Percentiles rank a stretch among this genome's conserved stretches.
phyloP scores from a whole-genome alignment of 345 rosid genomes.

The Streptanthus diversifolius region DNA sequence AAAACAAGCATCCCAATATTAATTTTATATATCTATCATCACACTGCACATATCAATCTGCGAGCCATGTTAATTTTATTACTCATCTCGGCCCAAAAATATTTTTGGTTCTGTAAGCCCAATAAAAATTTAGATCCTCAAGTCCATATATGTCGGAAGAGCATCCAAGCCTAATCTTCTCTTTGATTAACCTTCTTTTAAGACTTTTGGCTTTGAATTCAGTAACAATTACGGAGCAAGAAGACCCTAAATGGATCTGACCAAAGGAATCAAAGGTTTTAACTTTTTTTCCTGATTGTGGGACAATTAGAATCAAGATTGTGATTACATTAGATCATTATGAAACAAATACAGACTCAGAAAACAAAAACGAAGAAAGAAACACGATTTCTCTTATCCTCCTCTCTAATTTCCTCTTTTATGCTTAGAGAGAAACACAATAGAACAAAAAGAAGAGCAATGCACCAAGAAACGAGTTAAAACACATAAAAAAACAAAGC shows the following conservation, averaged over 20 bases:
- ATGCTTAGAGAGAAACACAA: slow-evolving; percentile 2
- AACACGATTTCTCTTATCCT: neutral
- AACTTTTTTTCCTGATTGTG: neutral
- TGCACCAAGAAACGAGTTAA: neutral
- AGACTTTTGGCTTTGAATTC: neutral
- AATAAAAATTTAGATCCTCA: neutral
- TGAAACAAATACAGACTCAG: neutral
- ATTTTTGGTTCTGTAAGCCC: neutral
- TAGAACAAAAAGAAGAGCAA: neutral
- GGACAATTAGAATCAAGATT: neutral
- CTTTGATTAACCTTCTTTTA: neutral
- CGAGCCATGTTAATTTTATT: neutral
- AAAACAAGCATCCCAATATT: neutral
- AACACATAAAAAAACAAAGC: neutral
- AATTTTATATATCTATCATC: no score
- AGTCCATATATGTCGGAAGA: neutral
- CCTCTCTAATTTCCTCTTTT: neutral
- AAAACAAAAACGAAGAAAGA: neutral
- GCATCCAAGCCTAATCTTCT: neutral
- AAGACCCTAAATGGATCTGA: neutral
- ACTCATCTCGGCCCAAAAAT: neutral
- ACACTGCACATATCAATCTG: neutral
- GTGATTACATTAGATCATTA: neutral
- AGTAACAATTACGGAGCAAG: neutral
- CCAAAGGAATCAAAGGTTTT: neutral